Conservation (phyloP, 2,329 filamentous ascomycete genomes). For the Fusarium tanahbumbuense region DNA sequence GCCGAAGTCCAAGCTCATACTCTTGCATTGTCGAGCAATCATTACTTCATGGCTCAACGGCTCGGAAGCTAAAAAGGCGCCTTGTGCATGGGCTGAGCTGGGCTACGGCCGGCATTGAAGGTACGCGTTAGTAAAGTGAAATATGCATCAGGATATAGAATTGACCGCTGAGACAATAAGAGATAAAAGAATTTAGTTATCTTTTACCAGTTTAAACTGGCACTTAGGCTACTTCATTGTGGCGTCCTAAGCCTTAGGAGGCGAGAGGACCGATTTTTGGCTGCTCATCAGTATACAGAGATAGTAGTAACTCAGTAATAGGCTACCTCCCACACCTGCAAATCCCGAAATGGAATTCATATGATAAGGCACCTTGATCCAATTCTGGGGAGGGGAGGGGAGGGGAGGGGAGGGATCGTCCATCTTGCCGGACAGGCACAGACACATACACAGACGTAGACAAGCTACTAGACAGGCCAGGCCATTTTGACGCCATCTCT, state of each 20-base stretch:
- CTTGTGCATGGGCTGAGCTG: slow-evolving; percentile 4
- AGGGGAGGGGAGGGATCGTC: slow-evolving; percentile 41
- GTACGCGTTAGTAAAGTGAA: neutral
- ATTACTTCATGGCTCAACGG: slow-evolving; percentile 32
- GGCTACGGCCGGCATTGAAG: neutral
- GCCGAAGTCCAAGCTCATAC: slow-evolving; percentile 17
- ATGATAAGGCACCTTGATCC: slow-evolving; percentile 15
- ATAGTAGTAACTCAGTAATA: neutral
- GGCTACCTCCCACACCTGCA: slow-evolving; percentile 9
- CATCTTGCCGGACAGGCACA: slow-evolving; percentile 28
- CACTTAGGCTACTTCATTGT: neutral
- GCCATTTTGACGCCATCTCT: slow-evolving; percentile 38
- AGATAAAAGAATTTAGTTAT: neutral
- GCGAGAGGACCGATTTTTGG: neutral
- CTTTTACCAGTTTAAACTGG: neutral
- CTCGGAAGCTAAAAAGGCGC: slow-evolving; percentile 32
- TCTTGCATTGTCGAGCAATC: slow-evolving; percentile 4
- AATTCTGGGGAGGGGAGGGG: slow-evolving; percentile 40
- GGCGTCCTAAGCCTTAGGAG: neutral
- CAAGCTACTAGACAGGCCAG: neutral
- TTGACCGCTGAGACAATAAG: neutral
- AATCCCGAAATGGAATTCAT: neutral
- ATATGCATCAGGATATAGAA: neutral
- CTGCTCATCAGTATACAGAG: neutral
- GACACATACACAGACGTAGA: neutral